Base-by-base conservation (phyloP, 2,329 filamentous ascomycete species). In the Xylariaceae sp. region DNA sequence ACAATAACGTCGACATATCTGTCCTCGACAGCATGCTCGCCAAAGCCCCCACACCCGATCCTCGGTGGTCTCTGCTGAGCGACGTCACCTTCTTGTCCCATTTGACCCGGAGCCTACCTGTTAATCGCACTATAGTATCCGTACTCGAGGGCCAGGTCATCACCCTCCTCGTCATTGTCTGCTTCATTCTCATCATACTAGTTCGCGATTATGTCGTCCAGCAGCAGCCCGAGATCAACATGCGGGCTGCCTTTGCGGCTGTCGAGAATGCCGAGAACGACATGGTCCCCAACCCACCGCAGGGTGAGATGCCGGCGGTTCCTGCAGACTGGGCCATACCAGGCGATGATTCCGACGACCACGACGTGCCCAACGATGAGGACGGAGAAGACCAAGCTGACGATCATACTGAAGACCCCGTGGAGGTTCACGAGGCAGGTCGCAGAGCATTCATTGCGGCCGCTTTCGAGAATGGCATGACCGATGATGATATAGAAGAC, bases 121-220 rank as follows among this genome's bases (percentile, higher is more conserved):
- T 95, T 50, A 97, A 97, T 66, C 83, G 86, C 42, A 78, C 87
- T 45, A 71, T 96, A 14, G 84, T 97, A 45, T 86, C 90, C 58
- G 82, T 92, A 1, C 73, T 96, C 3, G 94, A 99, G 71, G 94
- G 94, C 4, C 91, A 96, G 64, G 81, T 97, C 42, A 96, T 99
- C 58, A 99, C 92, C 1, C 73, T 96, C 6, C 73, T 95, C 11
- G 89, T 97, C 44, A 92, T 99, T 7, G 80, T 96, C 40, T 90
- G 87, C 50, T 99, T 97, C 68, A 96, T 99, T 51, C 74, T 99
- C n/a, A 85, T 99, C 39, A 99, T 99, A 59, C 72, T 99, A 4
- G 96, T 99, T 42, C 78, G 95, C 42, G 94, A 99, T 71, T 99
- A 96, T 80, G 94, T 99, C 44, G 90, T 99, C 10, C 94, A 99